Percentiles rank a stretch among this genome's conserved stretches.
phyloP scores from a whole-genome alignment of 345 rosid species.

The Syzygium oleosum region DNA sequence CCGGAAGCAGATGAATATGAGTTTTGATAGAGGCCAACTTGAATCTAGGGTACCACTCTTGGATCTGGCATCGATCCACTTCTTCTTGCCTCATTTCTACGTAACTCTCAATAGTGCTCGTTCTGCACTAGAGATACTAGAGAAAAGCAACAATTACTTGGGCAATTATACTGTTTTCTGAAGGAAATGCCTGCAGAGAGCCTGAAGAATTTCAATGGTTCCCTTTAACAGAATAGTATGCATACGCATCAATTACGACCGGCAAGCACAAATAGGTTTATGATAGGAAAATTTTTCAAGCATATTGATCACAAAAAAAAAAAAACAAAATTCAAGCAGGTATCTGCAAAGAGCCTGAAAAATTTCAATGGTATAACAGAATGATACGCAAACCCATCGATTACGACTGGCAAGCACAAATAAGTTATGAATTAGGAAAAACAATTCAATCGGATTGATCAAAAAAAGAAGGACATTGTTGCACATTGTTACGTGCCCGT shows the following conservation, averaged over 20 bases:
- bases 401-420: no score
- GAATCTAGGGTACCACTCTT: constrained; percentile 80
- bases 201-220: neutral
- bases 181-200: neutral
- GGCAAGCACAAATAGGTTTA: accelerated
- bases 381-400: no score
- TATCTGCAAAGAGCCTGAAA: no score
- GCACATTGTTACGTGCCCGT: accelerated
- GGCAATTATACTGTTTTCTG: neutral
- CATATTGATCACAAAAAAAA: neutral
- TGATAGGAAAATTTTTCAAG: neutral
- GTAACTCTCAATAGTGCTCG: accelerated
- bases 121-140: constrained; percentile 2
- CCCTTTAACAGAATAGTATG: neutral
- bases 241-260: accelerated
- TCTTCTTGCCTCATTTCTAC: constrained; percentile 54
- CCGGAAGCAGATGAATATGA: constrained; percentile 58
- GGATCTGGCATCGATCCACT: constrained; percentile 71
- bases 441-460: no score
- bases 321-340: no score
- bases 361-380: no score
- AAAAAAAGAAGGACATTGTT: neutral
- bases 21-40: constrained; percentile 56
- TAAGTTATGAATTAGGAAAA: no score
- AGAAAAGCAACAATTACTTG: neutral